Conservation (phyloP, 2,329 filamentous ascomycete genomes). For the Cryoendolithus antarcticus region DNA sequence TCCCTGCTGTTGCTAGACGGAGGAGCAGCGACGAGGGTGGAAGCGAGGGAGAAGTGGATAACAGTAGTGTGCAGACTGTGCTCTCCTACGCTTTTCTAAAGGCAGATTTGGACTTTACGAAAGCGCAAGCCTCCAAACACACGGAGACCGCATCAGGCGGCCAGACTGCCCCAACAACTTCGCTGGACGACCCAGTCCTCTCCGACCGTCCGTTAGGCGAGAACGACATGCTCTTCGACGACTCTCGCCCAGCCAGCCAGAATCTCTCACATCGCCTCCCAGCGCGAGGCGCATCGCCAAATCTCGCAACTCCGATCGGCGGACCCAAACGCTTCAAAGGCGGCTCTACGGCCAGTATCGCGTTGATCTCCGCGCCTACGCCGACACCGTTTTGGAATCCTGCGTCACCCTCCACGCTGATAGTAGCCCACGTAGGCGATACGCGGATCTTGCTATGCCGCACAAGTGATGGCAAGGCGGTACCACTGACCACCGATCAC, state of each 20-base stretch:
- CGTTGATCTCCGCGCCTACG: slow-evolving; percentile 82
- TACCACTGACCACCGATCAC: slow-evolving; percentile 79
- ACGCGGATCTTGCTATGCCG: slow-evolving; percentile 83
- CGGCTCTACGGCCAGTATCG: slow-evolving; percentile 82
- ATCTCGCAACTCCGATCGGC: slow-evolving; percentile 52
- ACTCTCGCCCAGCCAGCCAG: slow-evolving; percentile 32
- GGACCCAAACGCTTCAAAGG: slow-evolving; percentile 71
- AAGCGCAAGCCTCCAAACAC: slow-evolving; percentile 71
- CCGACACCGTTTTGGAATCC: slow-evolving; percentile 94
- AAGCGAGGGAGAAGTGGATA: slow-evolving; percentile 6
- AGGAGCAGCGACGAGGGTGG: no score
- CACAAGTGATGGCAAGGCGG: slow-evolving; percentile 65
- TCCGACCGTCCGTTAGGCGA: slow-evolving; percentile 71
- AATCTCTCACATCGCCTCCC: slow-evolving; percentile 18
- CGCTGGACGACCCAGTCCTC: slow-evolving; percentile 53
- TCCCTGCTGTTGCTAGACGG: slow-evolving; percentile 22
- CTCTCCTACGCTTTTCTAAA: slow-evolving; percentile 87
- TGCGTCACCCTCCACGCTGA: slow-evolving; percentile 50
- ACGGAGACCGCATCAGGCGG: slow-evolving; percentile 8
- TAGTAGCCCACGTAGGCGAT: slow-evolving; percentile 87
- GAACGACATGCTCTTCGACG: slow-evolving; percentile 66
- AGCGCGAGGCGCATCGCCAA: slow-evolving; percentile 33
- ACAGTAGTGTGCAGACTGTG: slow-evolving; percentile 59
- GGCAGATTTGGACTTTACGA: slow-evolving; percentile 87
- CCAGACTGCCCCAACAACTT: slow-evolving; percentile 5